These are phyloP conservation scores for Fonsecaea pugnacius DNA, from an alignment of 2,329 filamentous ascomycete species.

Conservation along the genomic window DNA sequence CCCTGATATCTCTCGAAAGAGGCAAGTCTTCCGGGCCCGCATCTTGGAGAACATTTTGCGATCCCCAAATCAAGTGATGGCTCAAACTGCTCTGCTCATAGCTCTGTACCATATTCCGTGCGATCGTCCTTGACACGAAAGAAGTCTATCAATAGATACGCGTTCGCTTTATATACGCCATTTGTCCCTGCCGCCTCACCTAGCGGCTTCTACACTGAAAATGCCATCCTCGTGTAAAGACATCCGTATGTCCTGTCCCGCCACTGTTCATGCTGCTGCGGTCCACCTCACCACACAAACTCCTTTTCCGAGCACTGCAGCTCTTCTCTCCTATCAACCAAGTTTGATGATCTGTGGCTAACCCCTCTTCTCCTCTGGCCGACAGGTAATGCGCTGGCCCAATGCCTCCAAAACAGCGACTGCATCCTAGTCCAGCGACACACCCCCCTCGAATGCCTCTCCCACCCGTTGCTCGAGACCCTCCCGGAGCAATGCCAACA, in stretches of 20 bases:
- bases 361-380: background rate
- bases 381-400: slow-evolving; percentile 68
- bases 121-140: background rate
- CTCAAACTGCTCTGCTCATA: background rate
- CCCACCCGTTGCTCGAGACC: slow-evolving; percentile 76
- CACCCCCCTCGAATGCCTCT: slow-evolving; percentile 83
- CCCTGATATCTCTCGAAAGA: background rate
- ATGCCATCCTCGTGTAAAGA: slow-evolving; percentile 99
- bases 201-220: background rate
- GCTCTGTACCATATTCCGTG: background rate
- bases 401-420: slow-evolving; percentile 94
- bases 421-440: slow-evolving; percentile 94
- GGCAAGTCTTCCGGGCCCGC: background rate
- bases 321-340: background rate
- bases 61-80: background rate
- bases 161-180: background rate
- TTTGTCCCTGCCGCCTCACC: background rate
- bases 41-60: background rate
- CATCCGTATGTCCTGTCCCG: slow-evolving; percentile 69
- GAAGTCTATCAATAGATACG: background rate
- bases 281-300: background rate
- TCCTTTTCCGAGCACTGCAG: background rate
- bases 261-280: background rate
- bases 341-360: background rate
- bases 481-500: slow-evolving; percentile 90